Conservation (phyloP, 495 filamentous ascomycete genomes). For the Penicillium crystallinum region DNA sequence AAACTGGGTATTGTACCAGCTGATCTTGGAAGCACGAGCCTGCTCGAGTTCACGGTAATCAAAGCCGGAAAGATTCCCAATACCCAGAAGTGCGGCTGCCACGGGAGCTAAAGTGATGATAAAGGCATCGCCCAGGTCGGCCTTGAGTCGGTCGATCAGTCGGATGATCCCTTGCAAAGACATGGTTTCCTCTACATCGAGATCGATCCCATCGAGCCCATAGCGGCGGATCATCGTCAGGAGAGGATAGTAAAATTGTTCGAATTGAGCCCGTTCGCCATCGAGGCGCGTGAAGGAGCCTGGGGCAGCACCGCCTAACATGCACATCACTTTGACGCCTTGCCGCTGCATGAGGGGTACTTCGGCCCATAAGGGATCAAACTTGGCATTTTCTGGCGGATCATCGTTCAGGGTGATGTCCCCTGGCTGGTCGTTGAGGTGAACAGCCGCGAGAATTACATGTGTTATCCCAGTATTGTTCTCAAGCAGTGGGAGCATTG, state of each 20-base stretch:
- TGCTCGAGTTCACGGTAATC: conserved; percentile 62
- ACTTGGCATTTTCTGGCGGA: conserved; percentile 51
- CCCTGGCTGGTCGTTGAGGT: conserved; percentile 59
- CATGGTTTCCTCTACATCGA: conserved; percentile 81
- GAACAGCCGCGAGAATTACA: conserved; percentile 73
- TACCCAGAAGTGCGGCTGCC: conserved; percentile 58
- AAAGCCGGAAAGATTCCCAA: conserved; percentile 68
- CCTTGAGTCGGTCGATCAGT: conserved; percentile 64
- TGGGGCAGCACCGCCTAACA: conserved; percentile 75
- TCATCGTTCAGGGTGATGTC: conserved; percentile 74
- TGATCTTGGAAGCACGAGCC: conserved; percentile 58
- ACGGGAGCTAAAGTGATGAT: conserved; percentile 77
- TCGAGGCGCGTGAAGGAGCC: conserved; percentile 68
- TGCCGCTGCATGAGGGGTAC: conserved; percentile 55
- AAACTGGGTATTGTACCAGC: conserved; percentile 82
- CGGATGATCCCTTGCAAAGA: conserved; percentile 62
- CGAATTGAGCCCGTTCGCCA: conserved; percentile 50
- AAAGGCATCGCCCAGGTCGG: conserved; percentile 65
- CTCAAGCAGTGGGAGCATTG: conserved; percentile 63
- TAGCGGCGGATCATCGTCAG: conserved; percentile 52
- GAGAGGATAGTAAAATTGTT: conserved; percentile 62
- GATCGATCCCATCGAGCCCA: conserved; percentile 65
- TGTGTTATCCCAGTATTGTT: conserved; percentile 61
- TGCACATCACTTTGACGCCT: conserved; percentile 70
- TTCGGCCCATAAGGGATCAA: conserved; percentile 63